A percentile compares a stretch with the other conserved stretches of the same genome.
These are phyloP conservation scores for Pseudogymnoascus verrucosus DNA, from an alignment of 2,329 filamentous ascomycete genomes.

Conservation along the genomic window DNA sequence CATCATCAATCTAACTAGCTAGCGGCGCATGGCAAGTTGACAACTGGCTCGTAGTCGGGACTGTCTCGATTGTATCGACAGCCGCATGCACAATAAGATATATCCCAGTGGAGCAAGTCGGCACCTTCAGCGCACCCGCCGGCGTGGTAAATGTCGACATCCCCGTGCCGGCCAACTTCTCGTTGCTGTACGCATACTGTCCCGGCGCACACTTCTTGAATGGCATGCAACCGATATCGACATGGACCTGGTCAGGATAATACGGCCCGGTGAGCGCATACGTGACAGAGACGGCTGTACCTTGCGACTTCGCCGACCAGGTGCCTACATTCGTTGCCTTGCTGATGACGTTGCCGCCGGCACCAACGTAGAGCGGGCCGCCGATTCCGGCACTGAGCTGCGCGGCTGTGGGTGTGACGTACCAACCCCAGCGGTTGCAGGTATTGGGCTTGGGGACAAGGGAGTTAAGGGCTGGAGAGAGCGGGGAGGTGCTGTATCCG, in stretches of 20 bases:
- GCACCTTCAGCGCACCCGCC: background rate
- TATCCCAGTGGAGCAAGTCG: background rate
- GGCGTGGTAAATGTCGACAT: background rate
- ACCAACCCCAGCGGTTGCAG: conserved; percentile 11
- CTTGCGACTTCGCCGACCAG: background rate
- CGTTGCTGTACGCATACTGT: background rate
- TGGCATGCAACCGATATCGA: background rate
- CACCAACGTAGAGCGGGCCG: conserved; percentile 10
- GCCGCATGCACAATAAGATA: conserved; percentile 3
- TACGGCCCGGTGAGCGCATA: conserved; percentile 1
- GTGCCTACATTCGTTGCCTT: conserved; percentile 8
- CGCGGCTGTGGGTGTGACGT: background rate
- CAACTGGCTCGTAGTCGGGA: background rate
- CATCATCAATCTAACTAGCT: background rate
- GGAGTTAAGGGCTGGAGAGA: conserved; percentile 4
- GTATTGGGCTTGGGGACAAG: background rate
- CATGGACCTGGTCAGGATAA: conserved; percentile 1
- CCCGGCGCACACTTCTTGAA: background rate
- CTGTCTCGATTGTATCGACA: background rate
- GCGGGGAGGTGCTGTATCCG: background rate
- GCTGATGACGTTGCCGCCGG: conserved; percentile 9
- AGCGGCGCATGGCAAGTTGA: background rate
- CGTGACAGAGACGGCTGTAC: background rate
- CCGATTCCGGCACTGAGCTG: background rate
- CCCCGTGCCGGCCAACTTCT: background rate